These are phyloP conservation scores for Monilinia aucupariae DNA, from an alignment of 2,329 filamentous ascomycete species.

Conservation along the genomic window DNA sequence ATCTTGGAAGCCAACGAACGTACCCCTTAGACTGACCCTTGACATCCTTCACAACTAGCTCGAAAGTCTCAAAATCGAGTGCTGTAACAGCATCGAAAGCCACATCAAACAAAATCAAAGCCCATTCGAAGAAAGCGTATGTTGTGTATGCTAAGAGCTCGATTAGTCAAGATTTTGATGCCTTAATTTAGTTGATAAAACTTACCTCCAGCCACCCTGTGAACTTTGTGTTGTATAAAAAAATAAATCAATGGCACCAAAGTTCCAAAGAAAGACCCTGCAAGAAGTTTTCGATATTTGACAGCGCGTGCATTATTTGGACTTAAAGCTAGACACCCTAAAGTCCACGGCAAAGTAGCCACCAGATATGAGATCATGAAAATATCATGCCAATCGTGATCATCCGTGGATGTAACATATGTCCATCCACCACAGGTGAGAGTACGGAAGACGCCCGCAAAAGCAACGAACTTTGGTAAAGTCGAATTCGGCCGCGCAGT, in stretches of 20 bases:
- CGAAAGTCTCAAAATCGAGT: slow-evolving; percentile 83
- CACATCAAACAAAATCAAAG: slow-evolving; percentile 89
- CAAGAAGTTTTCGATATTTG: slow-evolving; percentile 83
- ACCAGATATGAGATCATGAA: slow-evolving; percentile 99
- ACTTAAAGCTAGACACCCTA: slow-evolving; percentile 83
- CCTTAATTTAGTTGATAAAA: background rate
- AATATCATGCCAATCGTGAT: slow-evolving; percentile 98
- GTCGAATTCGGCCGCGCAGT: slow-evolving; percentile 69
- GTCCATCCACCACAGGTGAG: slow-evolving; percentile 97
- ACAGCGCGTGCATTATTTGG: slow-evolving; percentile 77
- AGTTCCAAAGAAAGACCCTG: slow-evolving; percentile 80
- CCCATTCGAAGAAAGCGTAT: slow-evolving; percentile 98
- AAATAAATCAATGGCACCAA: slow-evolving; percentile 89
- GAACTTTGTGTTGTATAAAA: slow-evolving; percentile 98
- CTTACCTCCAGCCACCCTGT: slow-evolving; percentile 86
- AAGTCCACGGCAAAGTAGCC: slow-evolving; percentile 89
- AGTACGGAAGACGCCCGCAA: slow-evolving; percentile 78
- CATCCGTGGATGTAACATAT: slow-evolving; percentile 95
- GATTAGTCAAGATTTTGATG: background rate
- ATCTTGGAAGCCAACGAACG: slow-evolving; percentile 91
- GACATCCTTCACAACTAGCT: slow-evolving; percentile 81
- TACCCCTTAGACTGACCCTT: slow-evolving; percentile 96
- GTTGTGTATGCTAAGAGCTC: slow-evolving; percentile 74
- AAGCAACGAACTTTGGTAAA: slow-evolving; percentile 75
- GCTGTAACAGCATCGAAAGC: slow-evolving; percentile 93